Evolutionary conservation across 176 grass and related monocot genomes (phyloP).

Genomic region (Musa troglodytarum): DNA sequence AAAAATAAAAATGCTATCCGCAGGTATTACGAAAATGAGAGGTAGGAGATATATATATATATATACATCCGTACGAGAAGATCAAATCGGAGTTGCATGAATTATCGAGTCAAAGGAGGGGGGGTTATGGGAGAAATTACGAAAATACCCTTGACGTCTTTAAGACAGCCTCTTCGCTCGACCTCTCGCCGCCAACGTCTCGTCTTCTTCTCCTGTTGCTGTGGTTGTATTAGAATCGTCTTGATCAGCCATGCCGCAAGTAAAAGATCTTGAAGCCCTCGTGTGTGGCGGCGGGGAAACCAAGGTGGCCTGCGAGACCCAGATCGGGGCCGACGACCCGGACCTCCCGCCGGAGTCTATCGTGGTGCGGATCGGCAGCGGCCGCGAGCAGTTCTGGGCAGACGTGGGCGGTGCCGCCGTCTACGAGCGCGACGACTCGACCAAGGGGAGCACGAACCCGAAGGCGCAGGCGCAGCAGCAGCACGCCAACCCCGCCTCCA

Average conservation of each 20-base stretch:
- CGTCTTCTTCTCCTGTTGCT: neutral
- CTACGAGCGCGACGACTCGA: constrained; percentile 81
- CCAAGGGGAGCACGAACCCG: constrained; percentile 89
- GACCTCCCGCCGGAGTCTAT: constrained; percentile 35
- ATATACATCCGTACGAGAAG: too few relatives aligned
- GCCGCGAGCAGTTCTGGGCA: constrained; percentile 39
- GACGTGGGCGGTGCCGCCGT: constrained; percentile 40
- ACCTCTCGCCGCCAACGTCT: neutral
- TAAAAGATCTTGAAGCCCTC: constrained; percentile 6
- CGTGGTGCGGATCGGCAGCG: constrained; percentile 28
- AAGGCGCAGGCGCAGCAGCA: constrained; percentile 37
- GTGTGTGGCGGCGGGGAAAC: neutral
- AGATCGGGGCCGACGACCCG: neutral
- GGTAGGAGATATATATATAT: too few relatives aligned
- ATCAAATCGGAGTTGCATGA: too few relatives aligned
- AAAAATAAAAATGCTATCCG: too few relatives aligned
- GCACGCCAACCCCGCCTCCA: neutral
- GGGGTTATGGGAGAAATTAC: neutral
- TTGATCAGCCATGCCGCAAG: neutral
- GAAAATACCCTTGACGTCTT: neutral
- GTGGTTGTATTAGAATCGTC: neutral
- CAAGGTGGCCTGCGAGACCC: neutral
- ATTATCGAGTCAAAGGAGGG: too few relatives aligned
- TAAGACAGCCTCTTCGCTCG: neutral
- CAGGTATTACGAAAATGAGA: too few relatives aligned